These are phyloP conservation scores for Aspergillus hortae DNA, from an alignment of 2,329 filamentous ascomycete species.

Conservation along the genomic window DNA sequence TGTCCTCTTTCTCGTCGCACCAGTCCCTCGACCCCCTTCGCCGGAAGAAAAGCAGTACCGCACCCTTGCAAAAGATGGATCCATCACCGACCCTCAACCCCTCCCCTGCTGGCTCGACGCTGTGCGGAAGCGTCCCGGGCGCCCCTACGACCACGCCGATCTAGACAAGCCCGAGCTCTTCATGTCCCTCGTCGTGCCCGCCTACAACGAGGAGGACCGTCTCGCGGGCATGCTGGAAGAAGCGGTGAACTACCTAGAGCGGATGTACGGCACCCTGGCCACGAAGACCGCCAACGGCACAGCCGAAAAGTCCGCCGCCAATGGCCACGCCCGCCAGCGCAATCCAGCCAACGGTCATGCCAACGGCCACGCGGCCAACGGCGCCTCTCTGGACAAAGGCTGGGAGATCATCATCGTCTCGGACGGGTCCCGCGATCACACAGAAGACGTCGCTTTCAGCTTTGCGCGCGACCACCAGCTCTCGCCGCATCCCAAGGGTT, in stretches of 20 bases:
- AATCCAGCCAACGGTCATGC: conserved; percentile 26
- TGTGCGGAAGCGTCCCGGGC: conserved; percentile 59
- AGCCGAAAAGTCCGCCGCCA: background rate
- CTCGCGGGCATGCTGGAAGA: conserved; percentile 84
- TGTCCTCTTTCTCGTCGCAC: conserved; percentile 71
- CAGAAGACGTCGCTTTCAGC: conserved; percentile 71
- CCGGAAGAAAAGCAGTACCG: conserved; percentile 81
- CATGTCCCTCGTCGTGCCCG: conserved; percentile 88
- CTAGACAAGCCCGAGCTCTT: conserved; percentile 77
- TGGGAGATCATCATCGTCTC: conserved; percentile 94
- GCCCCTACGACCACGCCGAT: conserved; percentile 36
- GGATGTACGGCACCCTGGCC: conserved; percentile 60
- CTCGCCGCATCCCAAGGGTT: conserved; percentile 41
- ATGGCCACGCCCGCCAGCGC: conserved; percentile 18
- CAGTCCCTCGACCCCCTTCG: conserved; percentile 69
- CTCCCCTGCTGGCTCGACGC: conserved; percentile 86
- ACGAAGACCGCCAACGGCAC: background rate
- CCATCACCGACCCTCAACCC: conserved; percentile 50
- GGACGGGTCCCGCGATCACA: conserved; percentile 82
- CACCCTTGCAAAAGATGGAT: conserved; percentile 66
- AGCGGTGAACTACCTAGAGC: conserved; percentile 80
- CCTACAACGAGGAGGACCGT: conserved; percentile 88
- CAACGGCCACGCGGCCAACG: conserved; percentile 31
- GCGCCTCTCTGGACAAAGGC: conserved; percentile 44
- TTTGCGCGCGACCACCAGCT: conserved; percentile 71